A percentile compares a stretch with the other conserved stretches of the same genome.
Evolutionary conservation across 2,329 filamentous ascomycete species (phyloP).

Genomic region (Apiospora sp.): DNA sequence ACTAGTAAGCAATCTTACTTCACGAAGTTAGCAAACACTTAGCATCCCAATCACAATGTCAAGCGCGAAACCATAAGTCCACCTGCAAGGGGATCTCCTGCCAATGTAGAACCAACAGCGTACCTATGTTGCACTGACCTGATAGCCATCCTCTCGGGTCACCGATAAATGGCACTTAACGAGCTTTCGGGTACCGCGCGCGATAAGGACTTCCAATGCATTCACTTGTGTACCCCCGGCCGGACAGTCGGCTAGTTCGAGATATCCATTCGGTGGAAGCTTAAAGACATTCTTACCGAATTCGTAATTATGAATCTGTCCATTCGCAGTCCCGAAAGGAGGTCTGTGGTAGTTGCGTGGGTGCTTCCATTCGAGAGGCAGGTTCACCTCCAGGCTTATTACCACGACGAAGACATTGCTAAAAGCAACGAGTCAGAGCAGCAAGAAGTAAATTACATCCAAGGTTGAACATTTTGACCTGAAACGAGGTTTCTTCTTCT

Average conservation of each 20-base stretch:
- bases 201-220: no score
- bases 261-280: no score
- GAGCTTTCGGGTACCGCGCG: no score
- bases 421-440: not conserved
- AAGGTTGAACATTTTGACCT: no score
- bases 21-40: not conserved
- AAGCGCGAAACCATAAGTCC: not conserved
- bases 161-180: no score
- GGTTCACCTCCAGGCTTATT: no score
- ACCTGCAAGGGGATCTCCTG: not conserved
- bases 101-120: not conserved
- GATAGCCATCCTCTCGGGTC: not conserved
- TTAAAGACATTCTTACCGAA: not conserved
- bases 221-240: no score
- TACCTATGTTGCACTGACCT: not conserved
- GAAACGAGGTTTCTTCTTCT: no score
- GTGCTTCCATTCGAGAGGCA: no score
- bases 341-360: not conserved
- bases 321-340: not conserved
- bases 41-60: not conserved
- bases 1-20: not conserved
- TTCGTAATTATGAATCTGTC: not conserved
- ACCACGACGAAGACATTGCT: no score
- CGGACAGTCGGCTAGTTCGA: not conserved
- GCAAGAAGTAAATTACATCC: not conserved